Base-by-base conservation (phyloP, 1,284 basidiomycete species). In the Thecaphora frezii region DNA sequence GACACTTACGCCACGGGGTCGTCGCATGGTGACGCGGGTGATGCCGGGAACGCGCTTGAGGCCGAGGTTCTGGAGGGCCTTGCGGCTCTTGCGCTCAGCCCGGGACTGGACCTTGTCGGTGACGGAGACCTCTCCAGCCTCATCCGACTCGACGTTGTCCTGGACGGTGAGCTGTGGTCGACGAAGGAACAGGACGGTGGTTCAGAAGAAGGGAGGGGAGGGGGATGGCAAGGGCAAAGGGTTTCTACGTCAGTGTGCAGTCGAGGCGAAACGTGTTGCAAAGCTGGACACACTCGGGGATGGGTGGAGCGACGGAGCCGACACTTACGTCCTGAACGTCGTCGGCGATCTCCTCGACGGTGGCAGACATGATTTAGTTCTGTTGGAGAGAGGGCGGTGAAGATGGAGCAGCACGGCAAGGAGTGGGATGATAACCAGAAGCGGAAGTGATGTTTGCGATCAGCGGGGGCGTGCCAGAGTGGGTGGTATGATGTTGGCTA, bases 11-110 rank as follows among this genome's bases (percentile, higher is more conserved):
- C 94, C 94, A 83, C 94, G 94, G 53, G 93, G 90, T 80, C 93
- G 86, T 79, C 92, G 85, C 79, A 98, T 86, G 62, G 93, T 96
- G 61, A 98, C 94, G 65, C 94, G 87, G 74, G 91, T 96, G 82
- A 98, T 97, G 71, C 87, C 89, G 56, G 87, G 85, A 54, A 98
- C 89, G 81, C 86, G 88, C 84, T 97, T 96, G 48, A 78, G 70
- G 46, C 76, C 76, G 51, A 78, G 61, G 49, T 64, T 64, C 68
- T 78, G 75, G 42, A 78, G 61, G 30, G 66, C 47, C 73, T 78
- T 78, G 54, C 76, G 72, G 53, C 69, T 66, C 73, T 77, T 78
- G 52, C 76, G 69, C 70, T 78, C 76, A 21, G 76, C 64, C 28
- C 75, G 74, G 47, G 81, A 93, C 82, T 93, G 90, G 71, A 94